These are phyloP conservation scores for Psilocybe sp. DNA, from an alignment of 768 basidiomycete species.

Conservation along the genomic window DNA sequence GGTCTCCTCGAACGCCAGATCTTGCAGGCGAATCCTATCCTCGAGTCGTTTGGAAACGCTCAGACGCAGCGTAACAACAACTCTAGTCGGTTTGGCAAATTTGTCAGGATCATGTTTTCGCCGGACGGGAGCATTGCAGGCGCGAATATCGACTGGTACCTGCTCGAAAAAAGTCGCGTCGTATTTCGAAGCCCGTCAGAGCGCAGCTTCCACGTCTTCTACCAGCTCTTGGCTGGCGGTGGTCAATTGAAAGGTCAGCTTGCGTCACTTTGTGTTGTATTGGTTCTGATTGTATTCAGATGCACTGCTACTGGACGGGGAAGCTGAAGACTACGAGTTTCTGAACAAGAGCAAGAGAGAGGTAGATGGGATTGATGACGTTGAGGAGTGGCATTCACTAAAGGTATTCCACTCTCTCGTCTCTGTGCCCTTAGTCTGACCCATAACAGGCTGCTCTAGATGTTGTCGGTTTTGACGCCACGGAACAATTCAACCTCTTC, in stretches of 20 bases:
- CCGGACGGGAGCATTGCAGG: conserved; percentile 94
- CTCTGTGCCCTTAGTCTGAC: neutral
- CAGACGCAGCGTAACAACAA: conserved; percentile 99
- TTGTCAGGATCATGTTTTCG: conserved; percentile 92
- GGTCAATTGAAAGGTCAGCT: conserved; percentile 63
- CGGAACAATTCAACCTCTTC: conserved; percentile 91
- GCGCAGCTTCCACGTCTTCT: conserved; percentile 95
- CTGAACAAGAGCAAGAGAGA: conserved; percentile 86
- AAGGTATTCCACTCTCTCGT: conserved; percentile 41
- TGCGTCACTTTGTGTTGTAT: neutral
- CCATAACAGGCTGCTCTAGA: conserved; percentile 71
- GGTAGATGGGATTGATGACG: conserved; percentile 95
- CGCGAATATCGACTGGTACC: conserved; percentile 98
- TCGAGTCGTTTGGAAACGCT: conserved; percentile 98
- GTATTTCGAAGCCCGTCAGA: conserved; percentile 86
- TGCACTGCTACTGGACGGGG: conserved; percentile 68
- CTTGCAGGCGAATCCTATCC: conserved; percentile 93
- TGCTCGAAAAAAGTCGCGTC: conserved; percentile 95
- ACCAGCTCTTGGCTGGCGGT: conserved; percentile 84
- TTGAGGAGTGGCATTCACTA: conserved; percentile 80
- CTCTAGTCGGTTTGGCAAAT: conserved; percentile 98
- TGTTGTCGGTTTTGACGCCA: conserved; percentile 80
- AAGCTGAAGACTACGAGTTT: conserved; percentile 82
- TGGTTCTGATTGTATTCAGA: conserved; percentile 38
- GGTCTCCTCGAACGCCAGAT: conserved; percentile 95